Evolutionary conservation across 2,329 filamentous ascomycete genomes (phyloP), one percentile per base, ranked within the genome.

Genomic region (Leptographium galeiforme): DNA sequence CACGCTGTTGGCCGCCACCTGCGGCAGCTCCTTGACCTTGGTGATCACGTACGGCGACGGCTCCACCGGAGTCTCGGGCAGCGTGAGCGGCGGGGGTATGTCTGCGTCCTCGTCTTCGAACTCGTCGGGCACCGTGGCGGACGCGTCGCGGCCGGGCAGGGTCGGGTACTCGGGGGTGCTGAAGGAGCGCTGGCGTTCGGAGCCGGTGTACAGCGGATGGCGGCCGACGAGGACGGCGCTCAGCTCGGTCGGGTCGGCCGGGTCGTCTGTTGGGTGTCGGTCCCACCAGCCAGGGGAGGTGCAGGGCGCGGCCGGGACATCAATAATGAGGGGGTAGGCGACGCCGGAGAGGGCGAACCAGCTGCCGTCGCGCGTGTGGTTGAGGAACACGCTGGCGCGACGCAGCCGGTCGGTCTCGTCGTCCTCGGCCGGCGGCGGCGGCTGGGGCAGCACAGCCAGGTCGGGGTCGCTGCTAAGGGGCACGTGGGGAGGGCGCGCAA

Each of bases 331-430:
- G 4, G 93, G 93, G 61, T 96, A 97, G 10, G 82, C 82, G 43
- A 75, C 77, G 55, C 94, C 91, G 1, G 91, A 96, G 69, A 97
- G 77, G 36, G 90, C 93, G 66, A 91, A 98, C 89, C 91, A 97
- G 56, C 87, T 86, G 34, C 90, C 91, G n/a, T 75, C 73, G 53
- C 86, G 80, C 2, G 90, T 96, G 60, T 84, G 85, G 64, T 96
- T 95, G 55, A 97, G 76, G 63, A 93, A 95, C 0, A 96, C 82
- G 54, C 79, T 82, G 57, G 78, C 76, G 57, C 75, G 77, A 36
- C 82, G 74, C 48, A 77, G 73, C 39, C 75, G 72, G 32, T 70
- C 70, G 16, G 70, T 68, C 2, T 70, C 66, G n/a, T 74, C 70
- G 51, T 79, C 72, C 18, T 71, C 69, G 4, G 71, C 65, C 2